phyloP scores from a whole-genome alignment of 179 eudicot species.

The Pouteria campechiana region DNA sequence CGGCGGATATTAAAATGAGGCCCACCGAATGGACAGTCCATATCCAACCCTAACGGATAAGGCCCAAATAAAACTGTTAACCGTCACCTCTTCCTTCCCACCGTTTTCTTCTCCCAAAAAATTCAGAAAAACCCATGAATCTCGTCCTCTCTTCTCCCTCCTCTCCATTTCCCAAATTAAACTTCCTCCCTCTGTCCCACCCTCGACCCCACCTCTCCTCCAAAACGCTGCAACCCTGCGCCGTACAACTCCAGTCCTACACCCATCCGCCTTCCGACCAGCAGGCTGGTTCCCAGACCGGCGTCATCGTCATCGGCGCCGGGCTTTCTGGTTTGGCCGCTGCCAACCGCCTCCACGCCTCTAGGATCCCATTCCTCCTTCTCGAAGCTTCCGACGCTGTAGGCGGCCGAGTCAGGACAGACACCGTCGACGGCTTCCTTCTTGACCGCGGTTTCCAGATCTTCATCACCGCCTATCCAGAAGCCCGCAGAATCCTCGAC shows the following conservation, averaged over 20 bases:
- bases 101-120: too few relatives aligned
- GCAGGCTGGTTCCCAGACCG: too few relatives aligned
- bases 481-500: conserved; percentile 54
- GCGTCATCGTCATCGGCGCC: conserved; percentile 65
- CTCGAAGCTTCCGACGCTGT: conserved; percentile 69
- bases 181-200: conserved; percentile 1
- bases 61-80: too few relatives aligned
- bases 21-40: too few relatives aligned
- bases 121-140: too few relatives aligned
- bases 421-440: conserved; percentile 65
- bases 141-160: conserved; percentile 2
- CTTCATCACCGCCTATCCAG: conserved; percentile 88
- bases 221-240: not conserved
- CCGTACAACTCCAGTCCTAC: not conserved
- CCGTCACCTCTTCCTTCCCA: too few relatives aligned
- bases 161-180: conserved; percentile 1
- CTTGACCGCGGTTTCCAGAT: conserved; percentile 97
- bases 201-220: not conserved
- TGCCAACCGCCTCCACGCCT: conserved; percentile 49
- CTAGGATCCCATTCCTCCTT: conserved; percentile 50
- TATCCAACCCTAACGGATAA: too few relatives aligned
- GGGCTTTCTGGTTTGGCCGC: conserved; percentile 88
- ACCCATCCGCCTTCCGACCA: too few relatives aligned
- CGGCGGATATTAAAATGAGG: too few relatives aligned
- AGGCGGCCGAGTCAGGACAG: conserved; percentile 94